Evolutionary conservation across 2,329 filamentous ascomycete genomes (phyloP).

Genomic region (Dichotomopilus funicola): DNA sequence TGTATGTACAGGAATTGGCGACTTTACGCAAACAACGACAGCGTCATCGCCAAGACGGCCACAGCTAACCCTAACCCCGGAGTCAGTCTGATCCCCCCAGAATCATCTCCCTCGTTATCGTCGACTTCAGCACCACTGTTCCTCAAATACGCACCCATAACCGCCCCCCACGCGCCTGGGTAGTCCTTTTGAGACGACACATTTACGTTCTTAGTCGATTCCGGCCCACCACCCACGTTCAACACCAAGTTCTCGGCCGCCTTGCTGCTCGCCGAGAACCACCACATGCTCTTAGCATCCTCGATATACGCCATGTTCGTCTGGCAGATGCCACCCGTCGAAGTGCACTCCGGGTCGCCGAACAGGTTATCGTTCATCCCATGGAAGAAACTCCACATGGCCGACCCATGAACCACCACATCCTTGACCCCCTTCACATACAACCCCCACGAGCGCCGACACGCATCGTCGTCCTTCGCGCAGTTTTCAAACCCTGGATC

Average conservation of each 20-base stretch:
- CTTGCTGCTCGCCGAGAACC: conserved; percentile 28
- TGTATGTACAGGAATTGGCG: no score
- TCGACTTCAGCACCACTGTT: conserved; percentile 5
- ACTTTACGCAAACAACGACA: not conserved
- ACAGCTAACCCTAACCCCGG: conserved; percentile 1
- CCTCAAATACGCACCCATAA: conserved; percentile 27
- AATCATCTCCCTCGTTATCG: not conserved
- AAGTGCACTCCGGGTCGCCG: conserved; percentile 21
- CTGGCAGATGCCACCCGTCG: conserved; percentile 25
- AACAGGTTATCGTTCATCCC: conserved; percentile 24
- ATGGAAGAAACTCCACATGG: conserved; percentile 33
- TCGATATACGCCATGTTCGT: conserved; percentile 25
- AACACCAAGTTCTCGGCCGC: conserved; percentile 27
- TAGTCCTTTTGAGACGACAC: conserved; percentile 19
- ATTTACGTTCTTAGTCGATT: conserved; percentile 10
- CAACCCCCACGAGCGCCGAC: conserved; percentile 25
- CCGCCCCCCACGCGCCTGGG: conserved; percentile 26
- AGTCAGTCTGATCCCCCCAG: not conserved
- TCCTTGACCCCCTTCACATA: conserved; percentile 22
- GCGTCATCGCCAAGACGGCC: not conserved
- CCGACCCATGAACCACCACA: conserved; percentile 29
- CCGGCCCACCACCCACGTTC: conserved; percentile 19
- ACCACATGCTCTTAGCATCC: conserved; percentile 22
- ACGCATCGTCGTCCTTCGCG: conserved; percentile 22
- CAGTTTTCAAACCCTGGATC: conserved; percentile 30